Evolutionary conservation across 257 asterid genomes (phyloP), one percentile per base, ranked within the genome.

Genomic region (Forsythia suspensa): DNA sequence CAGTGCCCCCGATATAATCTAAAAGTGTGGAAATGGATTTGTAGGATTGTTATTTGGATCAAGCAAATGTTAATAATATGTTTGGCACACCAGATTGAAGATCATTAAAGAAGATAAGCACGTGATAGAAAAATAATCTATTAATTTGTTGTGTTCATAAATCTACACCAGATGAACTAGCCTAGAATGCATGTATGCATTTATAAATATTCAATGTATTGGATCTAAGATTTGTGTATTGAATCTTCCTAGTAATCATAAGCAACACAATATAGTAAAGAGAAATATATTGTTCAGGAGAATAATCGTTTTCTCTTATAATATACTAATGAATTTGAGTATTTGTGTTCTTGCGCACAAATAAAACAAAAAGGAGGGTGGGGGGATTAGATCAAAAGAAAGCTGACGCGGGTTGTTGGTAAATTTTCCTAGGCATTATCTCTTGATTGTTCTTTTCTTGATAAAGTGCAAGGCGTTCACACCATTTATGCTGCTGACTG

Each of bases 401-500:
- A 20, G 69, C 21, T 61, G 69, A 61, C 3, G 69, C 69, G 21
- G 5, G 21, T 61, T 24, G 69, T 61, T 61, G 69, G 69, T 61
- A 61, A 61, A 61, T 21, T 20, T 61, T 61, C 69, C 39, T 61
- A 61, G 39, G 69, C 5, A 20, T 61, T 61, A 61, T 61, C 69
- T 21, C 37, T 21, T 61, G 18, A 61, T 61, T 61, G 15, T 20
- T 61, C 37, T 8, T 24, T 24, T 61, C 69, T 61, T 61, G 8
- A 46, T 4, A 72, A 43, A 12, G 68, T 15, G 46, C 46, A 48
- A 10, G 8, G 40, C 10, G 11, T 12, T 24, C 38, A 41, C 73
- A 59, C 66, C 73, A 24, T 43, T 76, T 76, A 52, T 55, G 36
- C 16, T 61, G 38, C 69, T 24, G 69, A 21, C 69, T 63, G 67